Base-by-base conservation (phyloP, 2,329 filamentous ascomycete genomes). In the Pezicula neosporulosa region DNA sequence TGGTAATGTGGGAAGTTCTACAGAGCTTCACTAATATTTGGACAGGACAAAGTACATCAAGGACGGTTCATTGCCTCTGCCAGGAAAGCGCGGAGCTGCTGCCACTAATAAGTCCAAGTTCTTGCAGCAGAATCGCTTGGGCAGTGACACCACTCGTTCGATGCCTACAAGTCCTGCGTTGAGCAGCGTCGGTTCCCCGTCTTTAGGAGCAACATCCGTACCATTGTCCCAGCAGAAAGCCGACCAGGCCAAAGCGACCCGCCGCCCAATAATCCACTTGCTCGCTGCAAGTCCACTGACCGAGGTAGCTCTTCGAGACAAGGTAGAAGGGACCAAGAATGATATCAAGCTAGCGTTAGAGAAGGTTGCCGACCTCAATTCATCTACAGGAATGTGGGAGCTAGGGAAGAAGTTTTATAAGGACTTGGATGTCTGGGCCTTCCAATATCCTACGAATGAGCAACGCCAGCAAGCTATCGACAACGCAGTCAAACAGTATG, bases 381-480 rank as follows among this genome's bases (percentile, higher is more conserved):
- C 71, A 4, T 65, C 70, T 2, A 69, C 69, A 4, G 73, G 78
- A 54, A 81, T 74, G 57, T 86, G 78, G 75, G 67, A 71, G 33
- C 67, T 86, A 58, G 76, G 77, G 54, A 82, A 80, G 67, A 68
- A 72, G 21, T 80, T 75, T 55, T 86, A 78, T 76, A 84, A 78
- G 65, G 83, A 86, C 56, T 72, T 86, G 13, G 82, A 86, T 57
- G 79, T 85, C 19, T 86, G 79, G 76, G 77, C 75, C 51, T 84
- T 83, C 63, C 70, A 77, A 27, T 86, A 86, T 61, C 70, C 72
- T 42, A 72, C 66, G 36, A 67, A 74, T 16, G 75, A 78, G 30
- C 76, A 82, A 54, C 77, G 83, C 28, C 73, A 89, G 63, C 69
- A 76, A 60, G 77, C 80, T 55, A 78, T 86, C 63, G 74, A 87